Evolutionary conservation across 2,329 filamentous ascomycete species (phyloP), one percentile per base, ranked within the genome.

Genomic region (Aspergillus japonicus): DNA sequence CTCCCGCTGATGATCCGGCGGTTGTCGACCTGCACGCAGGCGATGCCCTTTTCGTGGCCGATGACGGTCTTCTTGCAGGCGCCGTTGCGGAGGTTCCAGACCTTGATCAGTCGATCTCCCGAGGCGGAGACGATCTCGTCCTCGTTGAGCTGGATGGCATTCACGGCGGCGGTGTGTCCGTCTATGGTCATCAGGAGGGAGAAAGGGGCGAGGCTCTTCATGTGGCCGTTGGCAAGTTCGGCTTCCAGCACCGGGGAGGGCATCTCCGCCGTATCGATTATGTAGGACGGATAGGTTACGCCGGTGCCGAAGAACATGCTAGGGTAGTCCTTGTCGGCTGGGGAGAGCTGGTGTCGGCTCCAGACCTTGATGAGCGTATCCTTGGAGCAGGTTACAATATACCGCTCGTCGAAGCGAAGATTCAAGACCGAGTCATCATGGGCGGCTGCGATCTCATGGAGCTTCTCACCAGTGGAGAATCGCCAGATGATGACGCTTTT

Each of bases 291-390:
- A 63, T 81, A 84, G 8, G 71, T 76, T 19, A 80, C 79, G 4
- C 74, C 75, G 10, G 75, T 72, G 47, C 78, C 72, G 42, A 76
- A 64, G 67, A 74, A 62, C 69, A 83, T 56, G 63, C 74, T 59
- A 26, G 81, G 78, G 65, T 81, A 81, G 57, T 81, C 71, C 24
- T 77, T 71, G 63, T 81, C 77, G 29, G 74, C 72, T 3, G 76
- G 75, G 49, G 73, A 78, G n/a, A 96, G 79, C 19, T 87, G 81
- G 19, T 81, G 83, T 5, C 95, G 87, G 73, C 94, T 98, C 85
- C 96, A 99, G 19, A 99, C 88, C 75, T 97, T 97, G 81, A 99
- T 96, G 0, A 89, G 89, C 75, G 93, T 96, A 75, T 99, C 95
- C 74, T 99, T 99, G 52, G 94, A 98, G 70, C 95, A 98, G 0